These are phyloP conservation scores for Linum tenue DNA, from an alignment of 345 rosid species.

Conservation along the genomic window DNA sequence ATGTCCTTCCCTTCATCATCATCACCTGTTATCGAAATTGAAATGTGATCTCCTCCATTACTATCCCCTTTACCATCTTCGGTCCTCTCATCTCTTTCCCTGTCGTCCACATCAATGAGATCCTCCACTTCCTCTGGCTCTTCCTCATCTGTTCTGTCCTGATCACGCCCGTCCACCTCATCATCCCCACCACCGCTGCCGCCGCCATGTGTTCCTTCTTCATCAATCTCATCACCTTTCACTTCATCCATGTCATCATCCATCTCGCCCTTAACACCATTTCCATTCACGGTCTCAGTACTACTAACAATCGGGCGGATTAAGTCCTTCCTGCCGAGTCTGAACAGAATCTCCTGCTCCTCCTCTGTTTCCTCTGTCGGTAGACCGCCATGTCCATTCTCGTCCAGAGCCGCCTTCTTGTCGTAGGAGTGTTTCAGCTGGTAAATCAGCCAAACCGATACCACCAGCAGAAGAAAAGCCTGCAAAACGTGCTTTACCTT, in stretches of 20 bases:
- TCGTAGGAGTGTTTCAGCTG: conserved; percentile 34
- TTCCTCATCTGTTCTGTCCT: conserved; percentile 38
- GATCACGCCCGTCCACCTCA: conserved; percentile 37
- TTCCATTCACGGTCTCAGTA: conserved; percentile 4
- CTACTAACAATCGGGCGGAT: conserved; percentile 9
- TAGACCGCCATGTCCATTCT: not conserved
- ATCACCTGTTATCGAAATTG: no score
- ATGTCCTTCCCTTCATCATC: no score
- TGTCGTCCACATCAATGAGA: conserved; percentile 49
- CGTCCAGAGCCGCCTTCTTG: conserved; percentile 10
- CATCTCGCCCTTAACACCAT: conserved; percentile 17
- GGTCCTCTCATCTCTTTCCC: conserved; percentile 28
- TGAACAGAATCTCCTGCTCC: conserved; percentile 14
- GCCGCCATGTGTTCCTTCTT: conserved; percentile 15
- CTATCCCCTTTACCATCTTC: conserved; percentile 19
- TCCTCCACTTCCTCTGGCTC: conserved; percentile 47
- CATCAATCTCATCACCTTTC: conserved; percentile 23
- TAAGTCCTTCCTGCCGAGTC: conserved; percentile 49
- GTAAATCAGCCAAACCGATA: conserved; percentile 50
- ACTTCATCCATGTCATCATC: conserved; percentile 25
- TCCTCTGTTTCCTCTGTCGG: conserved; percentile 8
- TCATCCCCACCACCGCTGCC: conserved; percentile 40
- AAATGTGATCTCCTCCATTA: not conserved
- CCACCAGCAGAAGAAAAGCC: conserved; percentile 36
- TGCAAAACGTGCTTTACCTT: conserved; percentile 52